Percentiles rank a stretch among this genome's conserved stretches.
Evolutionary conservation across 345 rosid species (phyloP).

Genomic region (Rhodamnia argentea): DNA sequence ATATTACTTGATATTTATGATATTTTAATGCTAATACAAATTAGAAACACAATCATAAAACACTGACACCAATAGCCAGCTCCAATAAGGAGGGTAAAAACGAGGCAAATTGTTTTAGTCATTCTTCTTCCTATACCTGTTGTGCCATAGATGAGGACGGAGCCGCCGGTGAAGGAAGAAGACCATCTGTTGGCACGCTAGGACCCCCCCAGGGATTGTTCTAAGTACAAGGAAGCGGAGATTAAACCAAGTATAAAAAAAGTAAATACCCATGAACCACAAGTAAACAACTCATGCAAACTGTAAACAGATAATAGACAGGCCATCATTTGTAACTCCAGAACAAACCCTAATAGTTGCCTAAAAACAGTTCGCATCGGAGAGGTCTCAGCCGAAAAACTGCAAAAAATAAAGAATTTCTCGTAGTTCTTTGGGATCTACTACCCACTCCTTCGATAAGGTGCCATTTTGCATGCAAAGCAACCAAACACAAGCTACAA

Average conservation of each 20-base stretch:
- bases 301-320: not conserved
- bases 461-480: not conserved
- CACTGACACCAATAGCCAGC: not conserved
- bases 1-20: not conserved
- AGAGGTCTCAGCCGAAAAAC: not conserved
- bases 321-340: not conserved
- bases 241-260: not conserved
- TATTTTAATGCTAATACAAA: not conserved
- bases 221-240: not conserved
- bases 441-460: not conserved
- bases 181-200: slow-evolving; percentile 45
- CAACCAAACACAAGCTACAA: not conserved
- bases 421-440: not conserved
- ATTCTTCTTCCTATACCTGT: slow-evolving; percentile 24
- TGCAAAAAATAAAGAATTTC: not conserved
- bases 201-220: slow-evolving; percentile 31
- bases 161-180: slow-evolving; percentile 31
- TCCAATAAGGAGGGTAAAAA: not conserved
- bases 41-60: not conserved
- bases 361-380: not conserved
- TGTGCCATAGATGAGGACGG: slow-evolving; percentile 37
- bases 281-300: not conserved
- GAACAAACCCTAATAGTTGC: not conserved
- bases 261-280: not conserved
- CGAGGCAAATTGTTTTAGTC: not conserved